Evolutionary conservation across 2,329 filamentous ascomycete genomes (phyloP), one percentile per base, ranked within the genome.

Genomic region (Aspergillus quadricinctus): DNA sequence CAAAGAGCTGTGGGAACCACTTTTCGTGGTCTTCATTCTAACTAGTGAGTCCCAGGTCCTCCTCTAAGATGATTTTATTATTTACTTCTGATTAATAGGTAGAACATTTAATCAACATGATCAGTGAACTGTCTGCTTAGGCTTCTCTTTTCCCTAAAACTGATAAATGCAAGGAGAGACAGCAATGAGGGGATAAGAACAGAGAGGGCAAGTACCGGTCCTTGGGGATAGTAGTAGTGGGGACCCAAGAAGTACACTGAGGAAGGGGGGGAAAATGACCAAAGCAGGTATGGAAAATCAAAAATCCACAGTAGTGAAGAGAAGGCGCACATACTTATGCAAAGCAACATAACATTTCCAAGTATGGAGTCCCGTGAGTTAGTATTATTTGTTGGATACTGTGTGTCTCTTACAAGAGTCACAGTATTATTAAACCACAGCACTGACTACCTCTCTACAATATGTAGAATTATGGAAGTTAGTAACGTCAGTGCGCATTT

Each of bases 161-260:
- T 46, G 23, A 46, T 46, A 10, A 25, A 46, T 27, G 43, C 19
- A 46, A 46, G 43, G 54, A 54, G 35, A 55, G 49, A 25, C 43
- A 50, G 49, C 57, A 53, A 58, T 57, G 41, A 57, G 50, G 41
- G 45, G 49, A 55, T 23, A 29, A 53, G 41, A 56, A 54, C 35
- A 54, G 50, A 14, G 23, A 17, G 27, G 40, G 35, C 50, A 52
- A 54, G 57, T 23, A 27, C 9, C 14, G 7, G 43, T 23, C 21
- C 10, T 43, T 43, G 51, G 55, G 55, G 17, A 37, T n/a, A 37
- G 17, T 14, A 37, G 17, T 14, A 17, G 31, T 37, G 31, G 31
- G 31, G 31, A 35, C 14, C 14, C 6, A 37, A 37, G 14, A 37
- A 5, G 5, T 17, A 35, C 37, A 37, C 35, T 56, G 52, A 25